Evolutionary conservation across 805 yeast genomes (phyloP).

Genomic region (Metschnikowia lochheadii): DNA sequence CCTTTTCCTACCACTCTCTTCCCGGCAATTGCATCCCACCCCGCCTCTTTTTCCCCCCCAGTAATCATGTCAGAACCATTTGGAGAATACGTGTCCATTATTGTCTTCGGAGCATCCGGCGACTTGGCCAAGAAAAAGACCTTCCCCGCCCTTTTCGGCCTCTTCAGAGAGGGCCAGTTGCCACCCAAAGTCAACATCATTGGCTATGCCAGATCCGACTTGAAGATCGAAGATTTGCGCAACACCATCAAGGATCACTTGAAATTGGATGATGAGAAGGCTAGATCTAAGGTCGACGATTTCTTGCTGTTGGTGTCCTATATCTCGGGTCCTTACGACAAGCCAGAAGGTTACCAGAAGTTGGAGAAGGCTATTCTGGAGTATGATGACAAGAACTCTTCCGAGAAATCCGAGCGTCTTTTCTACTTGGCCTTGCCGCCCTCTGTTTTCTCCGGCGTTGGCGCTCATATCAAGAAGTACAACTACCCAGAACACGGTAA

Average conservation of each 20-base stretch:
- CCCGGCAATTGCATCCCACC: not conserved
- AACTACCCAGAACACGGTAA: conserved; percentile 59
- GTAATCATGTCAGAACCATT: conserved; percentile 37
- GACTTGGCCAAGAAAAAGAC: conserved; percentile 95
- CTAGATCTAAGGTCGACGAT: conserved; percentile 45
- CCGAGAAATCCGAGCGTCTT: conserved; percentile 63
- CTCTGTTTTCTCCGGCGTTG: conserved; percentile 78
- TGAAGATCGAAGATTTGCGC: conserved; percentile 64
- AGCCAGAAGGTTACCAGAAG: conserved; percentile 63
- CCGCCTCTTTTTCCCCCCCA: not conserved
- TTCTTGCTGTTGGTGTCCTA: conserved; percentile 68
- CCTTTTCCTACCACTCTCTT: conserved; percentile 1
- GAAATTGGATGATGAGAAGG: conserved; percentile 44
- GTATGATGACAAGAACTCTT: conserved; percentile 50
- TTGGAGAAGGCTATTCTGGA: conserved; percentile 53
- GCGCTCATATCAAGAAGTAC: conserved; percentile 62
- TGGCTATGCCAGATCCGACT: conserved; percentile 88
- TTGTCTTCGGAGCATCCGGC: conserved; percentile 93
- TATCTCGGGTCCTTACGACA: conserved; percentile 75
- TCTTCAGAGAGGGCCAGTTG: conserved; percentile 61
- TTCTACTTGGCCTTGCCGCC: conserved; percentile 96
- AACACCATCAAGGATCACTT: conserved; percentile 62
- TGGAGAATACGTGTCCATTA: conserved; percentile 64
- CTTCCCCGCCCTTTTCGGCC: conserved; percentile 79
- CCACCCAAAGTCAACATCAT: conserved; percentile 68